Conservation (phyloP, 495 filamentous ascomycete species). For the Penicillium odoratum region DNA sequence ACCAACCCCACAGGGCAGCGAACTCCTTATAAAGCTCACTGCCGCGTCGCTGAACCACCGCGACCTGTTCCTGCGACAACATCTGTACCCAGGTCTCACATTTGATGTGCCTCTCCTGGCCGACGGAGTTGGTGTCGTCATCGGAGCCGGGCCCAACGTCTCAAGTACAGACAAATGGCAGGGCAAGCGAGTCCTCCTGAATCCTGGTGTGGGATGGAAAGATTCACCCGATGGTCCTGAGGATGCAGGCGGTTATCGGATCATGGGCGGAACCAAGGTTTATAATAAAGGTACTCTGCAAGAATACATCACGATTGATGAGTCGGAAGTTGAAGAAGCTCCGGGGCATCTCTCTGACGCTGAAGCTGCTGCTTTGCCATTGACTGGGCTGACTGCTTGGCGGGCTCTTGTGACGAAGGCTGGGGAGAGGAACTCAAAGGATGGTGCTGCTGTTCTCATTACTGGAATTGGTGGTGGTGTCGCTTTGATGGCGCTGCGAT, state of each 20-base stretch:
- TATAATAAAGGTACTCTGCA: slow-evolving; percentile 67
- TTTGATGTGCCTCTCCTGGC: slow-evolving; percentile 75
- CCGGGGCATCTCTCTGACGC: slow-evolving; percentile 67
- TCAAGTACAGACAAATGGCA: slow-evolving; percentile 48
- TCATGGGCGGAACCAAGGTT: slow-evolving; percentile 68
- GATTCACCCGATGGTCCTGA: slow-evolving; percentile 72
- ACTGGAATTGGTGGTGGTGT: slow-evolving; percentile 84
- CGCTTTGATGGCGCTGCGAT: slow-evolving; percentile 67
- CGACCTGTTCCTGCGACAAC: slow-evolving; percentile 87
- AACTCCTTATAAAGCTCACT: slow-evolving; percentile 68
- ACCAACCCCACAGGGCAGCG: slow-evolving; percentile 58
- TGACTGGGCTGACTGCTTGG: slow-evolving; percentile 87
- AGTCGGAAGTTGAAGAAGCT: slow-evolving; percentile 69
- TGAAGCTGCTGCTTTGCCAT: slow-evolving; percentile 78
- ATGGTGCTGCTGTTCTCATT: slow-evolving; percentile 65
- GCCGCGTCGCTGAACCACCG: slow-evolving; percentile 88
- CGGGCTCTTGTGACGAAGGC: slow-evolving; percentile 75
- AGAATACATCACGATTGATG: slow-evolving; percentile 67
- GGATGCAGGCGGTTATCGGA: slow-evolving; percentile 56
- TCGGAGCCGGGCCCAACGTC: slow-evolving; percentile 56
- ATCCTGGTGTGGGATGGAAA: slow-evolving; percentile 74
- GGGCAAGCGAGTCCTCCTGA: slow-evolving; percentile 70
- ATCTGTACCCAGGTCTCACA: slow-evolving; percentile 80
- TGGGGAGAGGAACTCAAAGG: slow-evolving; percentile 50
- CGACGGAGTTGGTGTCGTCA: slow-evolving; percentile 77